A percentile compares a stretch with the other conserved stretches of the same genome.
phyloP scores from a whole-genome alignment of 352 stramenopile species.

The Phytophthora kernoviae region DNA sequence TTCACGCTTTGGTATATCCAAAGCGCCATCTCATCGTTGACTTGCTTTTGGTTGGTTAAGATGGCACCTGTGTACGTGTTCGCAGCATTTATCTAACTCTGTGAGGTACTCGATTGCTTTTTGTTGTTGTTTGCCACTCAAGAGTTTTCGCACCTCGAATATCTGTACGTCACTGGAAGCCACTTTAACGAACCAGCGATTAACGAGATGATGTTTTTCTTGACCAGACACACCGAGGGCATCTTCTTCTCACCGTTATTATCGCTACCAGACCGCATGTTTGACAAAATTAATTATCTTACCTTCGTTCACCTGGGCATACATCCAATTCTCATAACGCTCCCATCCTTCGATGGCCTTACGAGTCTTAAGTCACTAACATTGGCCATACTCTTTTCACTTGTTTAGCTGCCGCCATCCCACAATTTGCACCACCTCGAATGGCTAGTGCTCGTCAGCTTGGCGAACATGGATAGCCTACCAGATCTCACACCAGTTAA shows the following conservation, averaged over 20 bases:
- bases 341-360: constrained; percentile 17
- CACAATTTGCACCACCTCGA: constrained; percentile 18
- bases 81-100: too few species aligned
- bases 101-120: too few species aligned
- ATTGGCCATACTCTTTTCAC: constrained; percentile 9
- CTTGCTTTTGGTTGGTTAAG: constrained; percentile 16
- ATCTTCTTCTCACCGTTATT: not conserved
- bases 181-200: too few species aligned
- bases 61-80: constrained; percentile 36
- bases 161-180: constrained; percentile 35
- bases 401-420: constrained; percentile 17
- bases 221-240: constrained; percentile 12
- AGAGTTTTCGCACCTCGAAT: constrained; percentile 31
- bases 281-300: constrained; percentile 30
- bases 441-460: constrained; percentile 15
- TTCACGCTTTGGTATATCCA: constrained; percentile 4
- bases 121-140: constrained; percentile 21
- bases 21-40: constrained; percentile 6
- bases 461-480: not conserved
- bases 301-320: constrained; percentile 29
- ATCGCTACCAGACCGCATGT: constrained; percentile 23
- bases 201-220: too few species aligned
- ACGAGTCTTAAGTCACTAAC: constrained; percentile 24
- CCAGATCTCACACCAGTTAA: constrained; percentile 17
- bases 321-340: constrained; percentile 1